Evolutionary conservation across 179 eudicot species (phyloP).

Genomic region (Sideroxylon spinosum): DNA sequence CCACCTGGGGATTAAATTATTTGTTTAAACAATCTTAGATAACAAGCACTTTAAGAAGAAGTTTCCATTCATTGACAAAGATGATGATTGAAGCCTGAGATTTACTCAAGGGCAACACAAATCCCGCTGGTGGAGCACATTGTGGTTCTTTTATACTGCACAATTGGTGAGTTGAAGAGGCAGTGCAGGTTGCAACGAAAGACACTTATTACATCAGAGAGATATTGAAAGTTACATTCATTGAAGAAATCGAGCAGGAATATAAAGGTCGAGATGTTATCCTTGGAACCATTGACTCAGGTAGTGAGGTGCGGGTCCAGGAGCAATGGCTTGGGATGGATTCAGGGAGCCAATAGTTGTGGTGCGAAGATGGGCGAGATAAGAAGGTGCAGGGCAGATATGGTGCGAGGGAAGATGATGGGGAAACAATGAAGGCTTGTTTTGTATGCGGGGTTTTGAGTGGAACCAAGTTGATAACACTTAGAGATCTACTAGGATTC

Average conservation of each 20-base stretch:
- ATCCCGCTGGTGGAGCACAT: constrained; percentile 42
- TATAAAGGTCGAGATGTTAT: constrained; percentile 44
- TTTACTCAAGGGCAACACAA: constrained; percentile 12
- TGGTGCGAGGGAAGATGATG: too few species aligned
- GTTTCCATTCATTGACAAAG: constrained; percentile 58
- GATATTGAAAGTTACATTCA: constrained; percentile 30
- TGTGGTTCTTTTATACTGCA: constrained; percentile 51
- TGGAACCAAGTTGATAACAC: constrained; percentile 42
- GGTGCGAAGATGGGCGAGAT: constrained; percentile 55
- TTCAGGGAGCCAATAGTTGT: constrained; percentile 29
- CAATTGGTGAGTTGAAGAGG: constrained; percentile 55
- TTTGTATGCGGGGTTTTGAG: constrained; percentile 25
- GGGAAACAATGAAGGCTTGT: constrained; percentile 56
- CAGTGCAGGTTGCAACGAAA: constrained; percentile 43
- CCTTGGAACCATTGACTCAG: constrained; percentile 58
- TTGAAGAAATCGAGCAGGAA: constrained; percentile 32
- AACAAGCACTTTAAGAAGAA: constrained; percentile 69
- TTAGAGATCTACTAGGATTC: constrained; percentile 60
- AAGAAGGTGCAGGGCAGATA: constrained; percentile 73
- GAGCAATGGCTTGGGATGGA: constrained; percentile 41
- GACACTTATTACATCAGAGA: constrained; percentile 67
- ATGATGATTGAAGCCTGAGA: constrained; percentile 45
- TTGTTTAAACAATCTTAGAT: constrained; percentile 45
- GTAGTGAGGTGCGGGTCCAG: constrained; percentile 37
- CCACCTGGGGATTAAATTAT: constrained; percentile 31